Evolutionary conservation across 176 grass and related monocot genomes (phyloP).

Genomic region (Eremochloa ophiuroides): DNA sequence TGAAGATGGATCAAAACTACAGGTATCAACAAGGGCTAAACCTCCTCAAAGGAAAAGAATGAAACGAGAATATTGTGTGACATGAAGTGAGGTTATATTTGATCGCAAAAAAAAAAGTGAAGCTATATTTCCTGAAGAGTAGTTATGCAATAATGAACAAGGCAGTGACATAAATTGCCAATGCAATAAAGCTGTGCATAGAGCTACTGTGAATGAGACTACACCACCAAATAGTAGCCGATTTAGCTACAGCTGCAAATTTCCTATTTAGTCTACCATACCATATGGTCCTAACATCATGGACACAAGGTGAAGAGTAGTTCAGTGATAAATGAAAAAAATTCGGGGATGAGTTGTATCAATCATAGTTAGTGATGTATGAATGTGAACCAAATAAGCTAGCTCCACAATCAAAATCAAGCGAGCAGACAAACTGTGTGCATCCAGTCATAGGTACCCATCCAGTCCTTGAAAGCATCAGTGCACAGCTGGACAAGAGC

Average conservation of each 20-base stretch:
- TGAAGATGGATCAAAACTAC: not conserved
- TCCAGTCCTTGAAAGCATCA: not conserved
- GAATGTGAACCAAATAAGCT: constrained; percentile 2
- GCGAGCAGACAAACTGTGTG: not conserved
- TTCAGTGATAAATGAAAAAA: not conserved
- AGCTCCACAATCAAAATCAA: not conserved
- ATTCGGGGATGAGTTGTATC: not conserved
- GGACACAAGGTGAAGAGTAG: not conserved
- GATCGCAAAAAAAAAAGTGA: not conserved
- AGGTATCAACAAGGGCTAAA: not conserved
- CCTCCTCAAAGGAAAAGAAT: not conserved
- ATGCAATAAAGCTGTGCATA: not conserved
- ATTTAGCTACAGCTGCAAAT: constrained; percentile 9
- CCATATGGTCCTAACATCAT: not conserved
- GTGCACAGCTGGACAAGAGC: not conserved
- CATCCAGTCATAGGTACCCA: not conserved
- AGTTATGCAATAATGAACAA: not conserved
- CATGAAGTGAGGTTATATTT: not conserved
- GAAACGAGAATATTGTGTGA: not conserved
- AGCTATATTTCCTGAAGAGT: not conserved
- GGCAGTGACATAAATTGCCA: not conserved
- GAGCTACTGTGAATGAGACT: not conserved
- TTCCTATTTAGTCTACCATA: not conserved
- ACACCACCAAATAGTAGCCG: not conserved
- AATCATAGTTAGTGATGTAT: not conserved